phyloP scores from a whole-genome alignment of 73 alveolate species.

The Uronychia setigera region DNA sequence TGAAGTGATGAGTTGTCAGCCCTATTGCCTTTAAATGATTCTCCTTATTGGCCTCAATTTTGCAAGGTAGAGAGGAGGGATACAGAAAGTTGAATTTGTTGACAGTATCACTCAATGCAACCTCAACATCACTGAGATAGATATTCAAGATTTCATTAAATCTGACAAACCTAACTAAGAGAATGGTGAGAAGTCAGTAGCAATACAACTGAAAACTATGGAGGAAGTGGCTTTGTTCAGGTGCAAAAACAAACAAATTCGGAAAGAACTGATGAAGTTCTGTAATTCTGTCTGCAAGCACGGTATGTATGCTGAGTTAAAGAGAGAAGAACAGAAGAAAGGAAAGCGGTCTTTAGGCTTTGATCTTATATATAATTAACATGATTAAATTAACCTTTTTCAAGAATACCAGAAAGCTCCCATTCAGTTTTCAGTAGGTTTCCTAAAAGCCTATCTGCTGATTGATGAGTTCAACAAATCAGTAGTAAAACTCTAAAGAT shows the following conservation, averaged over 20 bases:
- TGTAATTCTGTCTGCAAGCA: background rate
- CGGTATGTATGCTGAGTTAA: background rate
- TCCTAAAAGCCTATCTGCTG: background rate
- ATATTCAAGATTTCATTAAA: background rate
- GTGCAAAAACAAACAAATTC: background rate
- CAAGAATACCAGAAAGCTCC: background rate
- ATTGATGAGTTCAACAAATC: too few relatives aligned
- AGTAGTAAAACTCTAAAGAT: background rate
- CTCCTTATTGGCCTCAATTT: background rate
- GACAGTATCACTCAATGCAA: background rate
- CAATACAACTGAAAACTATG: background rate
- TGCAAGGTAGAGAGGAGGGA: background rate
- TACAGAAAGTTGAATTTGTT: background rate
- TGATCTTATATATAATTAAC: background rate
- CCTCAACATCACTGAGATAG: background rate
- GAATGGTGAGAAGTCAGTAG: background rate
- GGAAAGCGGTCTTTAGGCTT: background rate
- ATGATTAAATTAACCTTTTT: background rate
- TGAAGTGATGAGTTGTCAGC: too few relatives aligned
- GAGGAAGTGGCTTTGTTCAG: background rate
- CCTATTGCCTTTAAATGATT: background rate
- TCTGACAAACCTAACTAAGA: background rate
- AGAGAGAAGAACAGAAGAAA: background rate
- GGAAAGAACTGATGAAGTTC: background rate
- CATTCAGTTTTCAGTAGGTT: background rate